Percentiles rank a stretch among this genome's conserved stretches.
Evolutionary conservation across 2,329 filamentous ascomycete species (phyloP).

Genomic region (Trichoderma sp.): DNA sequence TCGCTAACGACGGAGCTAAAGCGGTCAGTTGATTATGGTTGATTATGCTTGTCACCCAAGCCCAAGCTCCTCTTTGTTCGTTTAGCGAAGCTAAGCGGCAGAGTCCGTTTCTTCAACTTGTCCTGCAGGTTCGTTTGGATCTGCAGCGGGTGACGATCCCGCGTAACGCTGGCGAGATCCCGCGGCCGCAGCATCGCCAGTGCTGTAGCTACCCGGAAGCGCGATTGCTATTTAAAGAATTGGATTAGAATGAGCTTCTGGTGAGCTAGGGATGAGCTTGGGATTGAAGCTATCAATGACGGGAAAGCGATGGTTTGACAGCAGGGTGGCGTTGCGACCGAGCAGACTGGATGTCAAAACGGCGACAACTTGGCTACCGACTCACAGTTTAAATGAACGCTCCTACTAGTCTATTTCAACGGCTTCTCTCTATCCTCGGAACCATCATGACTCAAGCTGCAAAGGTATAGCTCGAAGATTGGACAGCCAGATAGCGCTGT

Average conservation of each 20-base stretch:
- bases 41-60: not conserved
- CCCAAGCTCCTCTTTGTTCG: not conserved
- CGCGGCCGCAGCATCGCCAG: not conserved
- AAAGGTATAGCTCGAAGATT: not conserved
- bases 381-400: not conserved
- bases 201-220: not conserved
- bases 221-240: not conserved
- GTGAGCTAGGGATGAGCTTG: not conserved
- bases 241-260: not conserved
- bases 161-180: not conserved
- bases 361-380: not conserved
- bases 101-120: not conserved
- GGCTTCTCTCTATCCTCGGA: not conserved
- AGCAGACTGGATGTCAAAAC: not conserved
- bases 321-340: not conserved
- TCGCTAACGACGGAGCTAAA: not conserved
- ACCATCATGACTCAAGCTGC: not conserved
- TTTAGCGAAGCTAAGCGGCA: not conserved
- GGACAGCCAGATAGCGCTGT: not conserved
- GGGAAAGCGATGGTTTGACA: accelerated
- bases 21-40: not conserved
- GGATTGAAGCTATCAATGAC: not conserved
- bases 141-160: not conserved
- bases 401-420: not conserved
- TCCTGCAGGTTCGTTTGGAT: not conserved